Conservation (phyloP, 2,329 filamentous ascomycete genomes). For the Alternaria triticimaculans region DNA sequence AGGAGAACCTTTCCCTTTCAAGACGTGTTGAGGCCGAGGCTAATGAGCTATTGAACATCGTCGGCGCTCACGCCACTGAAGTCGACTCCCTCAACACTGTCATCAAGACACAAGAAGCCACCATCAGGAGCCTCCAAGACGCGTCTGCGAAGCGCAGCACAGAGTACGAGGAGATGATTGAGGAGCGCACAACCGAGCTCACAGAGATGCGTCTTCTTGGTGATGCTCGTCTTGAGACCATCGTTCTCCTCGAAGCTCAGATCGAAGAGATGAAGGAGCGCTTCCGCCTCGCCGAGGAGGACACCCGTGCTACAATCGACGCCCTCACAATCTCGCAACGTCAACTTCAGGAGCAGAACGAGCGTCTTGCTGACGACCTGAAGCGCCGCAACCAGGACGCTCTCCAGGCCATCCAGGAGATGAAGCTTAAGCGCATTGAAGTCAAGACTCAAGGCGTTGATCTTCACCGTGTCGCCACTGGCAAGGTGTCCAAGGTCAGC, state of each 20-base stretch:
- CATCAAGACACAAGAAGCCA: constrained; percentile 47
- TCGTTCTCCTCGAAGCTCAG: constrained; percentile 39
- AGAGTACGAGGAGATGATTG: constrained; percentile 35
- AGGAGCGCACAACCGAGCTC: constrained; percentile 38
- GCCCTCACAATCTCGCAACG: constrained; percentile 36
- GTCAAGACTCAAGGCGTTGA: constrained; percentile 35
- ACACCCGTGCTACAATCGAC: constrained; percentile 42
- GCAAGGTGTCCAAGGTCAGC: constrained; percentile 39
- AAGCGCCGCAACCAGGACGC: constrained; percentile 39
- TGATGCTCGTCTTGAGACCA: constrained; percentile 40
- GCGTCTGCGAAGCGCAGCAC: constrained; percentile 26
- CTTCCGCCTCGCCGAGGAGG: constrained; percentile 36
- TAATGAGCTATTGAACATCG: constrained; percentile 39
- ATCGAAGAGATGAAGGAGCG: constrained; percentile 43
- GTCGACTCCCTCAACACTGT: constrained; percentile 46
- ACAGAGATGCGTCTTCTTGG: constrained; percentile 45
- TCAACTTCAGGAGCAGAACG: constrained; percentile 38
- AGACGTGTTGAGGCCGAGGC: constrained; percentile 38
- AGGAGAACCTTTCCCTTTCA: constrained; percentile 38
- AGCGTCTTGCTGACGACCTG: constrained; percentile 33
- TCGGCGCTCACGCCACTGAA: constrained; percentile 34
- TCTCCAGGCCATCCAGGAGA: constrained; percentile 38
- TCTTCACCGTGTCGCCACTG: constrained; percentile 35
- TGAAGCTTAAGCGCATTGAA: constrained; percentile 43
- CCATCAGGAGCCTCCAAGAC: constrained; percentile 45